A percentile compares a stretch with the other conserved stretches of the same genome.
These are phyloP conservation scores for Venturiaceae sp. DNA, from an alignment of 2,329 filamentous ascomycete species.

Conservation along the genomic window DNA sequence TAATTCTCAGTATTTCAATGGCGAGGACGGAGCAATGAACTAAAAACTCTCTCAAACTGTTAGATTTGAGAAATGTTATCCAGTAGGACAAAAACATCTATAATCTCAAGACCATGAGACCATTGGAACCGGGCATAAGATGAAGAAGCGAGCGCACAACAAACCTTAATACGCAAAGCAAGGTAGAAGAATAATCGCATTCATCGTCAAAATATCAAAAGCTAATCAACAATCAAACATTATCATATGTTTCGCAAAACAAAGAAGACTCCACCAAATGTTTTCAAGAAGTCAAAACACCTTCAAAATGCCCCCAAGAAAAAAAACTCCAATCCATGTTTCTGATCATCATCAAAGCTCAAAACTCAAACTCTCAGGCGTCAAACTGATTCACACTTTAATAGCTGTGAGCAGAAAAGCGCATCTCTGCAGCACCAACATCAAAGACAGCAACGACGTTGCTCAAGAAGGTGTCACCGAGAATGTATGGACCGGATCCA, in stretches of 20 bases:
- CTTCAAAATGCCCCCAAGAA: not conserved
- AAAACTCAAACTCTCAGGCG: not conserved
- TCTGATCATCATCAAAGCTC: not conserved
- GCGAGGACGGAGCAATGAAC: too few species aligned
- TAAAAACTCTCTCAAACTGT: too few species aligned
- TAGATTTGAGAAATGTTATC: too few species aligned
- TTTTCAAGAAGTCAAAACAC: too few species aligned
- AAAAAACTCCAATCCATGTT: not conserved
- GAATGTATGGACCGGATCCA: conserved; percentile 24
- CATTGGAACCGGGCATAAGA: too few species aligned
- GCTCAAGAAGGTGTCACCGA: conserved; percentile 40
- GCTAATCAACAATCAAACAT: not conserved
- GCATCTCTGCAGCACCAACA: conserved; percentile 35
- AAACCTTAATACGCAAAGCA: too few species aligned
- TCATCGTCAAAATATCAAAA: not conserved
- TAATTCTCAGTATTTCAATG: too few species aligned
- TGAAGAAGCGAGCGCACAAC: too few species aligned
- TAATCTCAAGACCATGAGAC: too few species aligned
- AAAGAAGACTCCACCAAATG: too few species aligned
- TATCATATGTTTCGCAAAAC: not conserved
- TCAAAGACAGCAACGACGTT: conserved; percentile 43
- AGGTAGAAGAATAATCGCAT: not conserved
- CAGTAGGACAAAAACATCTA: too few species aligned
- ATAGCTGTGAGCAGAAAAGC: conserved; percentile 27
- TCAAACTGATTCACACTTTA: not conserved